Evolutionary conservation across 2,329 filamentous ascomycete species (phyloP).

Genomic region (Lecanicillium sp.): DNA sequence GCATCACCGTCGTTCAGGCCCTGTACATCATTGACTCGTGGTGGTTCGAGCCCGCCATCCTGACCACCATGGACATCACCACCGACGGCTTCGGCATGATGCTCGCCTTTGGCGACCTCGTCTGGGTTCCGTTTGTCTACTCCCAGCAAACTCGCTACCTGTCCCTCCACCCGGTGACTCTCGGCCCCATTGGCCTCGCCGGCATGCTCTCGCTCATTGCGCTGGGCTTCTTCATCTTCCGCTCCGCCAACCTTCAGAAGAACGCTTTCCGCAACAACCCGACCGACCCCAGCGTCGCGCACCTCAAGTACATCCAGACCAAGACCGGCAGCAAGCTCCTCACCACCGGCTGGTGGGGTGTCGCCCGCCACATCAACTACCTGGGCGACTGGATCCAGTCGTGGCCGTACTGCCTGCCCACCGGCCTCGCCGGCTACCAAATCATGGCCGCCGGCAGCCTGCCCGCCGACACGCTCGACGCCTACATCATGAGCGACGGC

Average conservation of each 20-base stretch:
- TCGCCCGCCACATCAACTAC: conserved; percentile 91
- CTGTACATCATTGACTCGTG: conserved; percentile 80
- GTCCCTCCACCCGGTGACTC: conserved; percentile 70
- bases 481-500: conserved; percentile 52
- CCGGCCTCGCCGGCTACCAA: conserved; percentile 74
- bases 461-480: conserved; percentile 45
- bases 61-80: conserved; percentile 92
- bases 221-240: conserved; percentile 85
- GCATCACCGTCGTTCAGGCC: conserved; percentile 70
- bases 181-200: conserved; percentile 61
- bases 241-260: conserved; percentile 90
- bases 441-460: conserved; percentile 52
- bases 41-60: conserved; percentile 80
- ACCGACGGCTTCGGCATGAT: conserved; percentile 94
- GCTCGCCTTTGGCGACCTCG: conserved; percentile 86
- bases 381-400: conserved; percentile 91
- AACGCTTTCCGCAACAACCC: conserved; percentile 88
- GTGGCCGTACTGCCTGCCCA: conserved; percentile 86
- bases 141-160: conserved; percentile 80
- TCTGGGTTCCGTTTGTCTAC: conserved; percentile 91
- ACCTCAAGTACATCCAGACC: conserved; percentile 83
- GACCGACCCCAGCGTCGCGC: conserved; percentile 67
- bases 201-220: conserved; percentile 62
- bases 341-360: conserved; percentile 88
- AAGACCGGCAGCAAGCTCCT: conserved; percentile 74